These are phyloP conservation scores for Leccinum longicurvipes DNA, from an alignment of 768 basidiomycete genomes.

Conservation along the genomic window DNA sequence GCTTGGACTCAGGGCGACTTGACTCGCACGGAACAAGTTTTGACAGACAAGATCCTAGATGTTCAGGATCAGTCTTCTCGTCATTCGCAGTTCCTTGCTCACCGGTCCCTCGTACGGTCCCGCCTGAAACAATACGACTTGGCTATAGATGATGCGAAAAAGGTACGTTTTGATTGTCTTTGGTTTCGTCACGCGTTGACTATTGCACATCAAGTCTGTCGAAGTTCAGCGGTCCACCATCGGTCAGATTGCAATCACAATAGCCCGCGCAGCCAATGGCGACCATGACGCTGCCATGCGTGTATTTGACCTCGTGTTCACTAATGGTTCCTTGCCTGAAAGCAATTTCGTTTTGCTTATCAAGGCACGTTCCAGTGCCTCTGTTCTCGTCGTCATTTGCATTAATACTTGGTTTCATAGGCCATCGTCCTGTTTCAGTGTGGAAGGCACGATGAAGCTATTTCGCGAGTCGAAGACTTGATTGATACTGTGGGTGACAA, in stretches of 20 bases:
- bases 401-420: neutral
- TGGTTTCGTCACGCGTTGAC: neutral
- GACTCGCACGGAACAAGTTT: neutral
- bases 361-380: slow-evolving; percentile 2
- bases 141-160: slow-evolving; percentile 5
- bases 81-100: neutral
- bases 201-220: neutral
- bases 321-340: neutral
- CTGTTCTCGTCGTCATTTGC: no score
- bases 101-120: neutral
- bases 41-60: neutral
- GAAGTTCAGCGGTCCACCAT: slow-evolving; percentile 4
- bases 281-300: slow-evolving; percentile 2
- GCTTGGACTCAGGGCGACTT: slow-evolving; percentile 1
- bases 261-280: neutral
- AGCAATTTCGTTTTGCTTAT: slow-evolving; percentile 8
- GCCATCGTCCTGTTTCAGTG: slow-evolving; percentile 9
- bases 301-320: slow-evolving; percentile 13
- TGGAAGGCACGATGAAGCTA: neutral
- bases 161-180: neutral
- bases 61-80: neutral
- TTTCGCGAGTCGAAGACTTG: slow-evolving; percentile 4
- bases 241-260: slow-evolving; percentile 7
- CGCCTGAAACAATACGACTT: neutral
- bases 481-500: neutral